Evolutionary conservation across 2,329 filamentous ascomycete species (phyloP).

Genomic region (Graphilbum fragrans): DNA sequence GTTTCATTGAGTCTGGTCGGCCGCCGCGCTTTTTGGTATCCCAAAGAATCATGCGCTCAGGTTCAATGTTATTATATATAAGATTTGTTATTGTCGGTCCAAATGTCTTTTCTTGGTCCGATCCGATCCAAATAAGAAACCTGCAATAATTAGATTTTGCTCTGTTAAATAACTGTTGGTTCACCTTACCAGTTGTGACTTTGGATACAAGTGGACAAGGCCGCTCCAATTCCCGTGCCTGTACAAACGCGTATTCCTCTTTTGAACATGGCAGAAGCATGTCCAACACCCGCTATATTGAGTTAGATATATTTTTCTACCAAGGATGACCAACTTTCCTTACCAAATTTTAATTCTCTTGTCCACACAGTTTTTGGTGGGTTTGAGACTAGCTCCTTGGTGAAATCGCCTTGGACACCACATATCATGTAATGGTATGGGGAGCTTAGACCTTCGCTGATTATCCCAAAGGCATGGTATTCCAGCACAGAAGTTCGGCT

Average conservation of each 20-base stretch:
- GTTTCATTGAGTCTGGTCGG: slow-evolving; percentile 22
- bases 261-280: slow-evolving; percentile 29
- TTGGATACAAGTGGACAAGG: slow-evolving; percentile 28
- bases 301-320: neutral
- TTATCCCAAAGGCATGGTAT: slow-evolving; percentile 29
- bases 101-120: slow-evolving; percentile 27
- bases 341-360: slow-evolving; percentile 27
- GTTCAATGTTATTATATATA: slow-evolving; percentile 25
- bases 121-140: slow-evolving; percentile 31
- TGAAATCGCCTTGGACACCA: slow-evolving; percentile 29
- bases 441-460: slow-evolving; percentile 24
- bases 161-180: neutral
- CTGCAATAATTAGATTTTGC: too few species aligned
- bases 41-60: slow-evolving; percentile 28
- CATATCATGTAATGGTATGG: slow-evolving; percentile 27
- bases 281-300: slow-evolving; percentile 24
- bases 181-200: slow-evolving; percentile 20
- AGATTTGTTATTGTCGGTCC: slow-evolving; percentile 24
- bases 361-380: slow-evolving; percentile 27
- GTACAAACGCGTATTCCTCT: slow-evolving; percentile 27
- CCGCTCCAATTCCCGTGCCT: slow-evolving; percentile 27
- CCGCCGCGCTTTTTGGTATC: slow-evolving; percentile 28
- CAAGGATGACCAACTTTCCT: slow-evolving; percentile 1
- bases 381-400: slow-evolving; percentile 23
- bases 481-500: slow-evolving; percentile 29